These are phyloP conservation scores for Aspergillus sp. DNA, from an alignment of 2,329 filamentous ascomycete genomes.

Conservation along the genomic window DNA sequence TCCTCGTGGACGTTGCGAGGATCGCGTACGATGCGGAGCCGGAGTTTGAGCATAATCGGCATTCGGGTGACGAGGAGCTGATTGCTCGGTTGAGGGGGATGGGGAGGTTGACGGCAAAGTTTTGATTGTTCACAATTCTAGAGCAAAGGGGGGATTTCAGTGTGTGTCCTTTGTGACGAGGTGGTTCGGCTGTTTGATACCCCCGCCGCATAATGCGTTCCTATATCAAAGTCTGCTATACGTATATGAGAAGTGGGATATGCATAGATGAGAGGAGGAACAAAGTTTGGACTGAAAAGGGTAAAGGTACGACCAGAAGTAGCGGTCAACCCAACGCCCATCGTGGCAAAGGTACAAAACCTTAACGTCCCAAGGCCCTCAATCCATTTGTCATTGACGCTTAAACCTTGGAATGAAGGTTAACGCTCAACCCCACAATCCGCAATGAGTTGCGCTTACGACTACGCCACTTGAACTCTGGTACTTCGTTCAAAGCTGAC, in stretches of 20 bases:
- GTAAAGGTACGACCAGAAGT: neutral
- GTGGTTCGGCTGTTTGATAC: neutral
- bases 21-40: slow-evolving; percentile 83
- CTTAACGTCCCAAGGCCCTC: neutral
- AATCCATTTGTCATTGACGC: neutral
- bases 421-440: neutral
- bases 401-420: neutral
- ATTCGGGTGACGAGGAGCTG: slow-evolving; percentile 70
- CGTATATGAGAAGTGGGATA: neutral
- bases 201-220: neutral
- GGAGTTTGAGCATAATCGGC: slow-evolving; percentile 75
- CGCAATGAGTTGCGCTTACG: neutral
- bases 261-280: neutral
- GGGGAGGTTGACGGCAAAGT: slow-evolving; percentile 57
- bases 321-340: neutral
- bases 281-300: neutral
- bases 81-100: slow-evolving; percentile 61
- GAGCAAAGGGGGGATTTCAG: neutral
- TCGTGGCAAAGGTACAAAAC: neutral
- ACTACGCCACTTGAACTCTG: neutral
- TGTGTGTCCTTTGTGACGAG: neutral
- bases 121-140: neutral
- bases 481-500: neutral
- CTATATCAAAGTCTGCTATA: neutral
- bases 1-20: slow-evolving; percentile 84